Percentiles rank a stretch among this genome's conserved stretches.
phyloP scores from a whole-genome alignment of 2,329 filamentous ascomycete species.

The Capronia americana region DNA sequence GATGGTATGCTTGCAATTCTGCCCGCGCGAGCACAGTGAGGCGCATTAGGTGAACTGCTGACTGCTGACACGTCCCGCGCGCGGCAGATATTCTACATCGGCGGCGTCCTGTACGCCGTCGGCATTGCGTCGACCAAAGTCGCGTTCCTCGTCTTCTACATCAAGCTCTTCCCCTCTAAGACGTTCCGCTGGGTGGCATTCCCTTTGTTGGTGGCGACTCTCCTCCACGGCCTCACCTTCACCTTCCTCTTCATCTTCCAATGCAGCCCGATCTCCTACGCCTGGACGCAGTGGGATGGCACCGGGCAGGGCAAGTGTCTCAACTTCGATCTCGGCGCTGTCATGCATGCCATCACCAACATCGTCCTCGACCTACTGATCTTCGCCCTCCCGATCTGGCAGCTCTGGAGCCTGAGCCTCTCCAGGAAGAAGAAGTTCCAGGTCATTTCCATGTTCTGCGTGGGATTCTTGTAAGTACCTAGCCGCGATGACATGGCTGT shows the following conservation, averaged over 20 bases:
- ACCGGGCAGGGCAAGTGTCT: constrained; percentile 57
- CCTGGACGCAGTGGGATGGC: constrained; percentile 62
- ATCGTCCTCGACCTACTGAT: constrained; percentile 60
- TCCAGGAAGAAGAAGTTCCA: constrained; percentile 58
- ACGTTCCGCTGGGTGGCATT: constrained; percentile 20
- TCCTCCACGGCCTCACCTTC: constrained; percentile 44
- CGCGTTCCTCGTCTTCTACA: constrained; percentile 49
- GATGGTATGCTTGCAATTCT: constrained; percentile 11
- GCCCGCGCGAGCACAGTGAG: not conserved
- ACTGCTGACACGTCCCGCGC: not conserved
- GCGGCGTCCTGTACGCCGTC: constrained; percentile 51
- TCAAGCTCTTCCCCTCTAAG: constrained; percentile 53
- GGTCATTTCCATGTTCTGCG: constrained; percentile 58
- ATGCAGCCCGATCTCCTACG: constrained; percentile 47
- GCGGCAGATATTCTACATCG: constrained; percentile 25
- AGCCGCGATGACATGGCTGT: constrained; percentile 43
- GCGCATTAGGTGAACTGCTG: not conserved
- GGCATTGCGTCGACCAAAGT: constrained; percentile 50
- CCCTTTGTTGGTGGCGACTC: constrained; percentile 40
- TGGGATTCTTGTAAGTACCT: constrained; percentile 53
- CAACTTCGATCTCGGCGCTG: constrained; percentile 57
- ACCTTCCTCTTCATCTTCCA: constrained; percentile 48
- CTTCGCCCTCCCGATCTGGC: constrained; percentile 54
- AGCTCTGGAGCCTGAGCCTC: constrained; percentile 53
- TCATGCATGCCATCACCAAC: constrained; percentile 59